Conservation (phyloP, 257 asterid species). For the Ilex asprella region DNA sequence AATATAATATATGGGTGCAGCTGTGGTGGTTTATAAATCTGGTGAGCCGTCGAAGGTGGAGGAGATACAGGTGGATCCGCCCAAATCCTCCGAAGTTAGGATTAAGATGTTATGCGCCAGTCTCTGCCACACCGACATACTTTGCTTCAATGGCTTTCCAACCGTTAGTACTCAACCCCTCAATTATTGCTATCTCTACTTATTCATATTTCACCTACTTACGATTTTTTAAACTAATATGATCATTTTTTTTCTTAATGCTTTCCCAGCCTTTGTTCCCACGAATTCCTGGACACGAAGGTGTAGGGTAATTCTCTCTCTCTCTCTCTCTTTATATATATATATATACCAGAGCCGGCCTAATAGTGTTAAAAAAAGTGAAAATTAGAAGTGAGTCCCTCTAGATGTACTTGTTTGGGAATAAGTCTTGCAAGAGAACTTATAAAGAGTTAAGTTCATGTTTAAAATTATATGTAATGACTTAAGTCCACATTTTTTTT, state of each 20-base stretch:
- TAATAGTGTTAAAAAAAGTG: no score
- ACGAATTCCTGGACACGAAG: slow-evolving; percentile 82
- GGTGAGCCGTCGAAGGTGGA: slow-evolving; percentile 41
- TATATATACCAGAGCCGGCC: no score
- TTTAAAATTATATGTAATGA: no score
- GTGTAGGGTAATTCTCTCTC: slow-evolving; percentile 53
- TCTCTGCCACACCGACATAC: slow-evolving; percentile 54
- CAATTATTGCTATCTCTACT: no score
- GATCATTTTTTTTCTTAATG: background rate
- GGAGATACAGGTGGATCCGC: slow-evolving; percentile 52
- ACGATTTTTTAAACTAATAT: no score
- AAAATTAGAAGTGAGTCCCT: no score
- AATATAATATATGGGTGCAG: slow-evolving; percentile 16
- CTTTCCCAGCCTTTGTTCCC: slow-evolving; percentile 63
- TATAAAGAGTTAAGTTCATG: no score
- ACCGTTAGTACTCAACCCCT: slow-evolving; percentile 21
- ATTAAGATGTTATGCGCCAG: slow-evolving; percentile 62
- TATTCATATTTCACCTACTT: no score
- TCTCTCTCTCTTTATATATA: background rate
- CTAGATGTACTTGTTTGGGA: no score
- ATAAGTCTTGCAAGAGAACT: no score
- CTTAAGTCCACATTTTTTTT: no score
- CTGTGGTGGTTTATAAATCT: slow-evolving; percentile 39
- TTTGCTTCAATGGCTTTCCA: slow-evolving; percentile 35
- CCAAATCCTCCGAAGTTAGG: slow-evolving; percentile 44